phyloP scores from a whole-genome alignment of 129 eudicot species.

The Calendula officinalis region DNA sequence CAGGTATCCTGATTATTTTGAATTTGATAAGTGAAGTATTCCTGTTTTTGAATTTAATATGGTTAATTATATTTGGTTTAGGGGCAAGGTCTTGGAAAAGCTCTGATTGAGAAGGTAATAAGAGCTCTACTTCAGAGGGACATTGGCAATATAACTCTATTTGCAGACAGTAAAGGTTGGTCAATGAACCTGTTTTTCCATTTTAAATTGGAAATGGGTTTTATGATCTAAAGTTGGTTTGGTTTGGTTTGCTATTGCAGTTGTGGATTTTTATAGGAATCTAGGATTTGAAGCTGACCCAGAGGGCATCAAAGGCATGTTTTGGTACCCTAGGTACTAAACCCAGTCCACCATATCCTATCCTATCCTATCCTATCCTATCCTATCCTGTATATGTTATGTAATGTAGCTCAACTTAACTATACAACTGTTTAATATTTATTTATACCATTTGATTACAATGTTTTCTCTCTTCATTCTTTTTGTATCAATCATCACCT shows the following conservation, averaged over 20 bases:
- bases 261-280: conserved; percentile 88
- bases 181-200: background rate
- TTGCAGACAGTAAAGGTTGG: conserved; percentile 77
- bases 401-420: conserved; percentile 9
- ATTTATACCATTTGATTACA: background rate
- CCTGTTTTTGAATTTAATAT: too few relatives aligned
- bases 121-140: conserved; percentile 89
- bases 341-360: background rate
- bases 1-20: conserved; percentile 46
- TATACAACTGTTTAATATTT: too few relatives aligned
- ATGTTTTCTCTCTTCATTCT: background rate
- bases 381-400: conserved; percentile 10
- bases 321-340: conserved; percentile 82
- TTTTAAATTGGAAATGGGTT: background rate
- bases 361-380: conserved; percentile 5
- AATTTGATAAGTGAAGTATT: too few relatives aligned
- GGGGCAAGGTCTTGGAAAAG: conserved; percentile 99
- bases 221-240: conserved; percentile 11
- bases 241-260: conserved; percentile 44
- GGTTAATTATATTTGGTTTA: conserved; percentile 13
- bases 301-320: conserved; percentile 98
- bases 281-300: conserved; percentile 96
- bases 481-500: background rate
- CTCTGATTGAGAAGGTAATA: conserved; percentile 79
- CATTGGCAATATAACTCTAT: conserved; percentile 85